These are phyloP conservation scores for Tetrahymena thermophila DNA, from an alignment of 73 alveolate species.

Conservation along the genomic window DNA sequence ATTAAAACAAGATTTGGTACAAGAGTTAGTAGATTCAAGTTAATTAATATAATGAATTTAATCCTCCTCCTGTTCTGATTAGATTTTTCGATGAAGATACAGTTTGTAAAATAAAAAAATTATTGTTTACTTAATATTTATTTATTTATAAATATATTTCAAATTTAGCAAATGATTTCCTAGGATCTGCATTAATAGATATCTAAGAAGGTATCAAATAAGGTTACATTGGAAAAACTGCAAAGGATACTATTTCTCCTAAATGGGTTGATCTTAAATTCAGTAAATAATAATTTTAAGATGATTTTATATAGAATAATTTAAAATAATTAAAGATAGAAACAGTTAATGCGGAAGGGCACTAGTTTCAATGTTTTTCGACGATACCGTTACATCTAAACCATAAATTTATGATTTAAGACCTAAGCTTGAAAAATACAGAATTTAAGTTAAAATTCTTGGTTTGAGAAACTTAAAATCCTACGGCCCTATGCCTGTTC, in stretches of 20 bases:
- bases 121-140: background rate
- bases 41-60: conserved; percentile 4
- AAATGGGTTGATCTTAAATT: conserved; percentile 19
- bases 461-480: conserved; percentile 33
- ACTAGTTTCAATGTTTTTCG: background rate
- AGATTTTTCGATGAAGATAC: conserved; percentile 35
- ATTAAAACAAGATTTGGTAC: background rate
- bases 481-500: conserved; percentile 72
- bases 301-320: background rate
- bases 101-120: background rate
- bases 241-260: background rate
- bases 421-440: background rate
- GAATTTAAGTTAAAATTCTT: conserved; percentile 16
- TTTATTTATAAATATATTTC: background rate
- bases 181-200: conserved; percentile 16
- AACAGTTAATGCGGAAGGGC: background rate
- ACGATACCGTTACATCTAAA: background rate
- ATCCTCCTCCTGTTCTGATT: conserved; percentile 33
- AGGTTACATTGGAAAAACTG: conserved; percentile 15
- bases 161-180: conserved; percentile 3
- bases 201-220: background rate
- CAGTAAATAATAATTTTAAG: background rate
- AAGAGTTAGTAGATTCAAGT: background rate
- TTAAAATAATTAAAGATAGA: background rate
- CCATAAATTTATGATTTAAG: background rate